Evolutionary conservation across 768 basidiomycete genomes (phyloP), one percentile per base, ranked within the genome.

Genomic region (Xerocomus potaroensis): DNA sequence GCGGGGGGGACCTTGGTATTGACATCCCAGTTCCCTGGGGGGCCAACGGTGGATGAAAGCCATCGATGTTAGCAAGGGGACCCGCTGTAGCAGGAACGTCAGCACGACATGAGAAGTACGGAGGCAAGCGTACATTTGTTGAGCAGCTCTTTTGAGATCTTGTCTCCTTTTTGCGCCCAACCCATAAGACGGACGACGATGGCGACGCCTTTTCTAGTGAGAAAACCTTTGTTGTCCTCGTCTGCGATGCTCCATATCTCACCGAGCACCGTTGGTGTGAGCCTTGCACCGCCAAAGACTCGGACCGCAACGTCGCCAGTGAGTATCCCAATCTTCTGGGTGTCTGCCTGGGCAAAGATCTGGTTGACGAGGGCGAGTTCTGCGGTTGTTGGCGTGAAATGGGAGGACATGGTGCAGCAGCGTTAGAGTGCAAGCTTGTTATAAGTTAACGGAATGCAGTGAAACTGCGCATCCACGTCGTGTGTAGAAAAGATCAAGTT

Each of bases 191-290:
- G 77, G n/a, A 95, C 74, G 22, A 90, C 93, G 50, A 87, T 74
- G 15, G 91, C 83, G 57, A 92, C 89, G 35, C 89, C 88, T 61
- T 90, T 93, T 54, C 79, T 82, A 10, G 91, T 84, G 44, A 99
- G 78, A 71, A 84, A 92, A 2, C 96, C 96, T 50, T 89, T 89
- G 73, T 97, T 94, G 26, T 93, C 84, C 45, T 87, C 83, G 72
- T 99, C 96, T 41, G 92, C 84, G 48, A 98, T 71, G 49, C 73
- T 79, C 95, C 96, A 99, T 53, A 99, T 85, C 70, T 96, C 91
- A 36, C 94, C 91, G 51, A 99, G 81, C 29, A 78, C 76, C 15
- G 77, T 71, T 8, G 91, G 83, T 31, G 81, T 70, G 50, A 98
- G 79, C 60, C 87, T 84, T 43, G 94, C 85, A 47, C 88, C 85